Evolutionary conservation across 305 asterid genomes (phyloP).

Genomic region (Fraxinus ornus): DNA sequence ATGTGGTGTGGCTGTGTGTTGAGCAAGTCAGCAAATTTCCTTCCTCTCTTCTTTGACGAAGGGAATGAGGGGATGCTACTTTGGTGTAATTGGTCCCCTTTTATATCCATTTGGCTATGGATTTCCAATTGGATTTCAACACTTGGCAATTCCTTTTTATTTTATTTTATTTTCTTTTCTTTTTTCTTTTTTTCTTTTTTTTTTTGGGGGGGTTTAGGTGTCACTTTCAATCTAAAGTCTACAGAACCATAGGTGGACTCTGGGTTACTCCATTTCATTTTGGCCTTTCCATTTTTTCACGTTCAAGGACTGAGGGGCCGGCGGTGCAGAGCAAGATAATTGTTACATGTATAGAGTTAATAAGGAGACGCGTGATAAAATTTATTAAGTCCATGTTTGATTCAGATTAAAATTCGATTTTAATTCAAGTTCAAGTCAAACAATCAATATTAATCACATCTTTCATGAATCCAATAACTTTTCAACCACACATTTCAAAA

Average conservation of each 20-base stretch:
- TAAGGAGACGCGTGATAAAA: not conserved
- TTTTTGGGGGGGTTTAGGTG: constrained; percentile 12
- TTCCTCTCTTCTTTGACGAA: constrained; percentile 18
- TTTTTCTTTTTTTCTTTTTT: too few species aligned
- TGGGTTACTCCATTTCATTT: not conserved
- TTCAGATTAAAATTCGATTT: too few species aligned
- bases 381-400: not conserved
- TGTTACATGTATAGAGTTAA: not conserved
- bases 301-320: not conserved
- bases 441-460: too few species aligned
- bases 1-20: constrained; percentile 7
- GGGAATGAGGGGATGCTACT: constrained; percentile 29
- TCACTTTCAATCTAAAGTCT: constrained; percentile 58
- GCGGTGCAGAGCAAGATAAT: not conserved
- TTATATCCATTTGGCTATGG: constrained; percentile 28
- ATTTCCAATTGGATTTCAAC: constrained; percentile 25
- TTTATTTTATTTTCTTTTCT: too few species aligned
- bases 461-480: too few species aligned
- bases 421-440: too few species aligned
- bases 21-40: constrained; percentile 26
- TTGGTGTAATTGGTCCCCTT: constrained; percentile 32
- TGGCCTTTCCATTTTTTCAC: not conserved
- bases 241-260: constrained; percentile 9
- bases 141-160: constrained; percentile 24
- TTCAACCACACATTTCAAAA: too few species aligned